These are phyloP conservation scores for Fusarium brachygibbosum DNA, from an alignment of 2,329 filamentous ascomycete species.

Conservation along the genomic window DNA sequence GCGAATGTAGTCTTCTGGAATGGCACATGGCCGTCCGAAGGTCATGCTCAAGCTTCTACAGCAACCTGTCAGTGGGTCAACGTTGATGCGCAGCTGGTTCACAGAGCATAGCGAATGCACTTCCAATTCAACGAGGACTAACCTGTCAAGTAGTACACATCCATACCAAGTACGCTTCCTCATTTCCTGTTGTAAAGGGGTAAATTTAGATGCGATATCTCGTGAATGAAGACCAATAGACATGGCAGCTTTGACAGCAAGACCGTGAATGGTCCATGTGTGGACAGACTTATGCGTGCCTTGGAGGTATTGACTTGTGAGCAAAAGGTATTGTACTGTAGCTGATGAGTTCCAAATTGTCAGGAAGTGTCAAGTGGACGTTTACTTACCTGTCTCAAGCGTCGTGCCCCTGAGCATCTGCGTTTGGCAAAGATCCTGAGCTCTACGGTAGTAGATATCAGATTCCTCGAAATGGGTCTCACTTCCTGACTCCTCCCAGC, in stretches of 20 bases:
- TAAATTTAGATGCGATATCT: conserved; percentile 53
- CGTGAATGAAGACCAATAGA: conserved; percentile 65
- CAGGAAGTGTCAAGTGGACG: accelerated
- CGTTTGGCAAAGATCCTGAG: conserved; percentile 58
- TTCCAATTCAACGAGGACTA: not conserved
- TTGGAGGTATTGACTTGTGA: conserved; percentile 66
- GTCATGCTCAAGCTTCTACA: conserved; percentile 36
- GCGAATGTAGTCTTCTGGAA: conserved; percentile 36
- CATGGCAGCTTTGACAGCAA: conserved; percentile 64
- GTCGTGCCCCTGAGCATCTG: conserved; percentile 58
- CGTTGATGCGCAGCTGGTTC: no score
- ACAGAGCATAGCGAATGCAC: no score
- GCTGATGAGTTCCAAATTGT: not conserved
- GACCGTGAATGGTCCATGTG: conserved; percentile 67
- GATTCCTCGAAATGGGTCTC: conserved; percentile 51
- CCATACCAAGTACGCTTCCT: conserved; percentile 62
- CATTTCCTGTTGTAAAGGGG: conserved; percentile 60
- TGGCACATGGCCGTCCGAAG: conserved; percentile 29
- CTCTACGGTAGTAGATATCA: conserved; percentile 61
- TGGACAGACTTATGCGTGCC: conserved; percentile 66
- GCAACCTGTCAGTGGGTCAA: not conserved
- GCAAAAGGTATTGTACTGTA: conserved; percentile 62
- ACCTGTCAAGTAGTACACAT: conserved; percentile 38
- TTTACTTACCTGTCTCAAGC: conserved; percentile 54
- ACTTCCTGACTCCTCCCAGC: conserved; percentile 32